phyloP scores from a whole-genome alignment of 2,329 filamentous ascomycete genomes.

The Xylaria sp. region DNA sequence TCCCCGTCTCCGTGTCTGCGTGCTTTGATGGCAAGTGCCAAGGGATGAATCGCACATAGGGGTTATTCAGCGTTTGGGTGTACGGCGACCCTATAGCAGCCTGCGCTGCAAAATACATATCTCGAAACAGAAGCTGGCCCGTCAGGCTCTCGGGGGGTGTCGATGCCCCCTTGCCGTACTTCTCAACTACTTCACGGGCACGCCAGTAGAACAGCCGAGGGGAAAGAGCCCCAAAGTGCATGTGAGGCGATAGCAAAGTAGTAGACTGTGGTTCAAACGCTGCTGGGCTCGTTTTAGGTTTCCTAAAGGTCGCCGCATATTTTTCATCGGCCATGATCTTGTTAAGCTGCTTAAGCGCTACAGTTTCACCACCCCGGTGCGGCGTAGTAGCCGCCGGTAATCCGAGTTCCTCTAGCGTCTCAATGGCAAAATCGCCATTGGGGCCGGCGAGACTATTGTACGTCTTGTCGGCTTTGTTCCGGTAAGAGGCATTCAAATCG shows the following conservation, averaged over 20 bases:
- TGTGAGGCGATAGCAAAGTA: constrained; percentile 72
- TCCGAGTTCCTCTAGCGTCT: constrained; percentile 73
- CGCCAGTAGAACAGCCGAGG: constrained; percentile 76
- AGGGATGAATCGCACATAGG: constrained; percentile 73
- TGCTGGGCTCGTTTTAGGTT: constrained; percentile 76
- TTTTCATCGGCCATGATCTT: constrained; percentile 65
- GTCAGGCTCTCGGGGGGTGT: constrained; percentile 71
- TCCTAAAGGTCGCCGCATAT: constrained; percentile 76
- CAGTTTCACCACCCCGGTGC: constrained; percentile 72
- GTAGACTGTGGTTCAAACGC: constrained; percentile 75
- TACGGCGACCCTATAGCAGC: constrained; percentile 69
- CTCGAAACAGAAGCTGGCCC: constrained; percentile 76
- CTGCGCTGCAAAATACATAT: constrained; percentile 85
- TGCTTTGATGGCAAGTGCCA: constrained; percentile 74
- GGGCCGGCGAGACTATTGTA: constrained; percentile 70
- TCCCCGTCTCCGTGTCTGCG: constrained; percentile 46
- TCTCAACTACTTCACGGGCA: constrained; percentile 65
- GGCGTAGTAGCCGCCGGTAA: constrained; percentile 68
- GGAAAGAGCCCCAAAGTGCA: constrained; percentile 77
- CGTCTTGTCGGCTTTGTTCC: constrained; percentile 59
- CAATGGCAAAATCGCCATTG: constrained; percentile 70
- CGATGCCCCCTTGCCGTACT: constrained; percentile 61
- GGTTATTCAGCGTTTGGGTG: constrained; percentile 68
- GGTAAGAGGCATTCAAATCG: constrained; percentile 65
- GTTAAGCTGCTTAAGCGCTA: constrained; percentile 63